phyloP scores from a whole-genome alignment of 768 basidiomycete genomes.

The Lepiota brunneoincarnata region DNA sequence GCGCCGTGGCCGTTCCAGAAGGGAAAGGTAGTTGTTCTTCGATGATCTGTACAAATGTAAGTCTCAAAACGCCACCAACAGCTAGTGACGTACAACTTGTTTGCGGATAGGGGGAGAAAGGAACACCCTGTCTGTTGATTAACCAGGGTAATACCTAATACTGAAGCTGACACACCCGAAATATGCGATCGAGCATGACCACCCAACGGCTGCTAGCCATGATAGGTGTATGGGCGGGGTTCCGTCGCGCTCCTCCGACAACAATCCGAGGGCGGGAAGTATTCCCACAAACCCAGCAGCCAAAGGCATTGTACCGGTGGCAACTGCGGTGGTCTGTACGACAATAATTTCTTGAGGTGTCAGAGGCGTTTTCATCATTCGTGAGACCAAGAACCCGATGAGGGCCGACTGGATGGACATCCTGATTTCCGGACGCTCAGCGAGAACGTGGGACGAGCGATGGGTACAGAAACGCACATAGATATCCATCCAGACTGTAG shows the following conservation, averaged over 20 bases:
- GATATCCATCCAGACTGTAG: constrained; percentile 90
- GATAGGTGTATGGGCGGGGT: constrained; percentile 70
- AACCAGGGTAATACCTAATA: neutral
- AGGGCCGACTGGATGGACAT: constrained; percentile 96
- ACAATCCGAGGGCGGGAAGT: constrained; percentile 80
- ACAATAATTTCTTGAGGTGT: constrained; percentile 94
- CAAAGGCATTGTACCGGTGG: constrained; percentile 87
- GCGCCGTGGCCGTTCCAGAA: constrained; percentile 94
- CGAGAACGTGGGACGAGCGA: neutral
- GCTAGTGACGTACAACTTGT: constrained; percentile 69
- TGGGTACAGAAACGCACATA: constrained; percentile 47
- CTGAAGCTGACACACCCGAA: constrained; percentile 59
- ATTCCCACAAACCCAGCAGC: constrained; percentile 90
- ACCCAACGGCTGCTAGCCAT: constrained; percentile 71
- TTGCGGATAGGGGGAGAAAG: constrained; percentile 91
- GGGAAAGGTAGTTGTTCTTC: constrained; percentile 94
- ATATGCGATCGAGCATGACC: constrained; percentile 92
- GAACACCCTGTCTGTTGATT: constrained; percentile 63
- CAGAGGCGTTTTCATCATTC: constrained; percentile 66
- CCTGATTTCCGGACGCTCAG: constrained; percentile 37
- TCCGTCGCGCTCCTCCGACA: constrained; percentile 76
- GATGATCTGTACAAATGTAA: constrained; percentile 60
- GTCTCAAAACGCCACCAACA: neutral
- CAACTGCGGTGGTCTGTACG: constrained; percentile 92
- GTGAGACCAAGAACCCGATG: constrained; percentile 85